Percentiles rank a stretch among this genome's conserved stretches.
Conservation (phyloP, 2,329 filamentous ascomycete species). For the Aspergillus fischeri region DNA sequence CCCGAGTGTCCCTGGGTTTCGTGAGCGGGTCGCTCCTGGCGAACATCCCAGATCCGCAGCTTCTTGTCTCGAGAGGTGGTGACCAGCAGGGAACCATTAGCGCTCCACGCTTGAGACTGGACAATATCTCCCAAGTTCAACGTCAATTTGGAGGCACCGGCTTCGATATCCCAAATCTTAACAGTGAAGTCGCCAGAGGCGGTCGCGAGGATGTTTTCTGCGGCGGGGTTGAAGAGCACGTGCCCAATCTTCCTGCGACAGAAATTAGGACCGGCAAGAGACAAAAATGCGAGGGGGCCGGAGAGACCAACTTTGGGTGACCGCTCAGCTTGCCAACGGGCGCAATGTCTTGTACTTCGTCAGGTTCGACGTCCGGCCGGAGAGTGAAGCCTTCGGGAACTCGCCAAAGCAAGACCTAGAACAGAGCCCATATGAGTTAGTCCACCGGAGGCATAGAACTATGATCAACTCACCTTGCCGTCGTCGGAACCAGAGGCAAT, state of each 20-base stretch:
- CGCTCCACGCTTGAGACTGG: conserved; percentile 94
- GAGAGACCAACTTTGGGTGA: conserved; percentile 67
- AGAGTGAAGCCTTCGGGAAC: conserved; percentile 85
- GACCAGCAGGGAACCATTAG: conserved; percentile 76
- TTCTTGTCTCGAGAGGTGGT: conserved; percentile 98
- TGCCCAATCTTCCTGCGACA: conserved; percentile 83
- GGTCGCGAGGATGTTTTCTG: conserved; percentile 91
- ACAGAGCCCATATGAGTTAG: conserved; percentile 5
- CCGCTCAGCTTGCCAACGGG: conserved; percentile 79
- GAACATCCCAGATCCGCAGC: conserved; percentile 93
- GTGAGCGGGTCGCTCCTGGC: conserved; percentile 82
- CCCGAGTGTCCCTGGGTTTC: conserved; percentile 82
- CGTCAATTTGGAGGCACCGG: conserved; percentile 67
- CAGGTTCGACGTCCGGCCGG: conserved; percentile 67
- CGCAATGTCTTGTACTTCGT: conserved; percentile 75
- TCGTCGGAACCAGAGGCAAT: conserved; percentile 95
- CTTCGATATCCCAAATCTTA: conserved; percentile 91
- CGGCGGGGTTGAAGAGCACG: conserved; percentile 94
- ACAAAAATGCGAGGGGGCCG: too few relatives aligned
- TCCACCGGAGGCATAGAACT: background rate
- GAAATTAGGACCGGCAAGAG: conserved; percentile 11
- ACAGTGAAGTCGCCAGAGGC: conserved; percentile 92
- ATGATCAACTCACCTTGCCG: conserved; percentile 60
- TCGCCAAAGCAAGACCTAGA: conserved; percentile 81
- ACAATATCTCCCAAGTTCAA: conserved; percentile 89